Evolutionary conservation across 352 stramenopile species (phyloP).

Genomic region (Pythium sp.): DNA sequence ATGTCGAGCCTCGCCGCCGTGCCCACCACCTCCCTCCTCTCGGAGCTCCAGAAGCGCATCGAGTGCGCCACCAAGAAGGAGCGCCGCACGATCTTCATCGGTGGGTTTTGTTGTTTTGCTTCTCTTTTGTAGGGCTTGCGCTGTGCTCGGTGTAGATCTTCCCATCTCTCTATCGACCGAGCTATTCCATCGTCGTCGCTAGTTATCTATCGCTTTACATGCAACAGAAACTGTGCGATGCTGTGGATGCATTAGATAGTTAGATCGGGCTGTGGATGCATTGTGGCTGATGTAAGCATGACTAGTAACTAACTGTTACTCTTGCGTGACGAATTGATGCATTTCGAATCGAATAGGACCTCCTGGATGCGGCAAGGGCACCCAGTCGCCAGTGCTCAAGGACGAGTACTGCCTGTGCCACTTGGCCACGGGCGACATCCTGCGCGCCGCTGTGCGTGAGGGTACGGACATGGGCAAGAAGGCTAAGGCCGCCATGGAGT

Average conservation of each 20-base stretch:
- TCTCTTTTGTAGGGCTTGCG: not conserved
- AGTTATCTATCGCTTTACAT: not conserved
- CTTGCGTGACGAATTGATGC: not conserved
- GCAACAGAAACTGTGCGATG: not conserved
- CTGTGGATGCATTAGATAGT: not conserved
- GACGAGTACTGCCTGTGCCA: conserved; percentile 98
- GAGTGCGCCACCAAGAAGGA: conserved; percentile 92
- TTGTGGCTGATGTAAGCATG: not conserved
- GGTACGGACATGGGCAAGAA: conserved; percentile 98
- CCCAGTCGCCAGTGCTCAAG: conserved; percentile 97
- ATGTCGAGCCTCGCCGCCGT: conserved; percentile 65
- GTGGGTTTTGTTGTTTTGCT: conserved; percentile 34
- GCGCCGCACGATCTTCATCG: conserved; percentile 94
- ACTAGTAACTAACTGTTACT: not conserved
- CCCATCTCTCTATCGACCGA: not conserved
- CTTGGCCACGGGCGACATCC: conserved; percentile 99
- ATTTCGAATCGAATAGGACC: conserved; percentile 46
- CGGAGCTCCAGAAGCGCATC: conserved; percentile 91
- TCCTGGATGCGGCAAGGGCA: conserved; percentile 98
- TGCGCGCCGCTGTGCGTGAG: conserved; percentile 94
- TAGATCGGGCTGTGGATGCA: not conserved
- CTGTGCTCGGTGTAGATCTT: not conserved
- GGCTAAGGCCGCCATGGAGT: conserved; percentile 98
- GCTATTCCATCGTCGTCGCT: not conserved
- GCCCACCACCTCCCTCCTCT: conserved; percentile 82